Evolutionary conservation across 2,329 filamentous ascomycete genomes (phyloP), one percentile per base, ranked within the genome.

Genomic region (Pseudogymnoascus sp.): DNA sequence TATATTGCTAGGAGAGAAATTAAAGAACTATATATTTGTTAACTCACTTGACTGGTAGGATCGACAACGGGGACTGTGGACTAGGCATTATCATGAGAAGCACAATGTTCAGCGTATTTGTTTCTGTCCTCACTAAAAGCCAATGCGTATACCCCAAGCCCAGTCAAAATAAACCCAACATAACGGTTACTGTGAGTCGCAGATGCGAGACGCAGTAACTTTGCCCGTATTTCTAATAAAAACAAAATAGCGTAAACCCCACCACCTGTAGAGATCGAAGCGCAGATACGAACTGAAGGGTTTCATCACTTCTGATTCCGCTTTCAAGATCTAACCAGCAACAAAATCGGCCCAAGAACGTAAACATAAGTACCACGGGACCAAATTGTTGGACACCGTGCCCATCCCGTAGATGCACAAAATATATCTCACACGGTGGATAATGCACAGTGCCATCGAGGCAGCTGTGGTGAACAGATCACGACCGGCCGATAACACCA

Each of bases 301-400:
- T 54, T 32, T 32, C 28, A 54, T 54, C 28, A 54, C 32, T 11
- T 32, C 47, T 54, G n/a, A 34, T 54, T 34, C 28, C 28, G 28
- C 16, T 32, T 54, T 32, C 47, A 32, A 32, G 28, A 54, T 32
- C 8, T 54, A 54, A 34, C 28, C 16, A 34, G 47, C 47, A n/a
- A 54, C 47, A 54, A 54, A 54, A 54, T 54, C n/a, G 47, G 47
- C 47, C 16, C 47, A 54, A 54, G 47, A 54, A 54, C 16, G 47
- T 34, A 34, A 54, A 34, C 28, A 34, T 54, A 34, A 54, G 43
- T 32, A 8, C 25, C 30, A 54, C 25, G 7, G 25, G n/a, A 18
- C 25, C 25, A 54, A 18, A 12, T 9, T 18, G 25, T 54, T 54
- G 43, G 25, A 28, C 22, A 7, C 41, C 22, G 41, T 16, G 22